Conservation (phyloP, 768 basidiomycete species). For the Pleurotus salmoneostramineus region DNA sequence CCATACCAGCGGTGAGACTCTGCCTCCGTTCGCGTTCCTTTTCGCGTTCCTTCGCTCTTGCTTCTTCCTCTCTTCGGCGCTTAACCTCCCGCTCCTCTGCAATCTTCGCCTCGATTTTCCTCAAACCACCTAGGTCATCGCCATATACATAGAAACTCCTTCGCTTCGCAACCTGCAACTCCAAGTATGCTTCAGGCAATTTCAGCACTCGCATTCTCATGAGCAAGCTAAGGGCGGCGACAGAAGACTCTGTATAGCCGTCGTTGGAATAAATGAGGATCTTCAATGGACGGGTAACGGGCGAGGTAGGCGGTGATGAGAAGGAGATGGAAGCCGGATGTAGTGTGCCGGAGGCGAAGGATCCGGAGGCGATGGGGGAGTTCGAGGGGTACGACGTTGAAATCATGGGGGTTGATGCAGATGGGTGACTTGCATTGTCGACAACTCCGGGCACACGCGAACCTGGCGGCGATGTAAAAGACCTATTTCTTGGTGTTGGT, state of each 20-base stretch:
- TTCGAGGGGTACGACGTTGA: conserved; percentile 13
- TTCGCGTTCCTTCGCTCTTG: conserved; percentile 28
- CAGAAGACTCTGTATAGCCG: conserved; percentile 90
- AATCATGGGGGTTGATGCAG: neutral
- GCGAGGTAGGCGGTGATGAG: conserved; percentile 16
- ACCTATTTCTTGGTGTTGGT: conserved; percentile 5
- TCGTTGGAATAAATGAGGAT: conserved; percentile 80
- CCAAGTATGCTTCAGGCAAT: conserved; percentile 89
- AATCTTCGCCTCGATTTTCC: conserved; percentile 57
- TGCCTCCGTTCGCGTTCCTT: conserved; percentile 13
- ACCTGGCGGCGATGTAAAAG: conserved; percentile 14
- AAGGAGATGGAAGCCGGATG: conserved; percentile 17
- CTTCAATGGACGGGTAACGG: conserved; percentile 56
- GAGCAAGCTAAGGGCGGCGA: conserved; percentile 80
- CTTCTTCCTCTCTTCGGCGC: conserved; percentile 23
- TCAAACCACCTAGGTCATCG: conserved; percentile 69
- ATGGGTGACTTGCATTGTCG: no score
- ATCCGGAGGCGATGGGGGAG: conserved; percentile 6
- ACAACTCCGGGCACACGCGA: neutral
- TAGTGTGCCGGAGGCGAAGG: conserved; percentile 9
- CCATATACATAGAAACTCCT: conserved; percentile 93
- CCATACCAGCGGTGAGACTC: conserved; percentile 9
- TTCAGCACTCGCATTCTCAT: conserved; percentile 69
- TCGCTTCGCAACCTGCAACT: conserved; percentile 77
- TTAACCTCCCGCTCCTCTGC: conserved; percentile 39